Base-by-base conservation (phyloP, 1,284 basidiomycete genomes). In the Porogramme epimiltina region DNA sequence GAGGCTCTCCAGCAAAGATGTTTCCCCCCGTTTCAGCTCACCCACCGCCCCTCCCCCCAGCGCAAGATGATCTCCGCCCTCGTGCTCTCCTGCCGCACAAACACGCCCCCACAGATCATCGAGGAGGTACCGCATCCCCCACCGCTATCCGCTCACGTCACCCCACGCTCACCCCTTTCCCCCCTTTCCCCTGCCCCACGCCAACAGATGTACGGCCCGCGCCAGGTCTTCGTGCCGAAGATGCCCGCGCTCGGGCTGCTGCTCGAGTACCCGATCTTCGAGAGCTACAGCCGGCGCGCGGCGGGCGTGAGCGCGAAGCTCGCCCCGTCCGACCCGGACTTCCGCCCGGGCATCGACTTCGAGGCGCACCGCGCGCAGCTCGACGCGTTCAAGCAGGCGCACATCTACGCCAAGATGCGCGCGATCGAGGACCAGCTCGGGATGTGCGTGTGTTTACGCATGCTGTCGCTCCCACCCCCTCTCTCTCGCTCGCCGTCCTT, bases 41-140 rank as follows among this genome's bases (percentile, higher is more conserved):
- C 24, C 6, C 37, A 45, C 31, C 41, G 13, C 13, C 26, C 16
- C 38, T 15, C 10, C 47, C 42, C 46, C 3, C 67, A 97, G 95
- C 89, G 97, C 47, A 99, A 99, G 75, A 99, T 99, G 97, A 93
- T 98, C 73, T 85, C 91, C 1, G 80, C 88, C 33, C 78, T 96
- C 11, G 86, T 98, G 28, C 77, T 98, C 45, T 76, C 85, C 10
- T 85, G 82, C 62, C 80, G 95, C 49, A 92, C 91, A 5, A 76
- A 78, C 9, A 89, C 91, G 0, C 91, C 93, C 0, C 68, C 84
- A 4, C 77, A 82, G 8, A 71, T 96, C 46, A 84, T 96, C 36
- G 80, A 85, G 57, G 83, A 89, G 70, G 88, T 87, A 68, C 19
- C 31, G n/a, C n/a, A n/a, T 23, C n/a, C 25, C 13, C 15, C 3